Percentiles rank a stretch among this genome's conserved stretches.
phyloP scores from a whole-genome alignment of 2,329 filamentous ascomycete genomes.

The Blastomyces percursus region DNA sequence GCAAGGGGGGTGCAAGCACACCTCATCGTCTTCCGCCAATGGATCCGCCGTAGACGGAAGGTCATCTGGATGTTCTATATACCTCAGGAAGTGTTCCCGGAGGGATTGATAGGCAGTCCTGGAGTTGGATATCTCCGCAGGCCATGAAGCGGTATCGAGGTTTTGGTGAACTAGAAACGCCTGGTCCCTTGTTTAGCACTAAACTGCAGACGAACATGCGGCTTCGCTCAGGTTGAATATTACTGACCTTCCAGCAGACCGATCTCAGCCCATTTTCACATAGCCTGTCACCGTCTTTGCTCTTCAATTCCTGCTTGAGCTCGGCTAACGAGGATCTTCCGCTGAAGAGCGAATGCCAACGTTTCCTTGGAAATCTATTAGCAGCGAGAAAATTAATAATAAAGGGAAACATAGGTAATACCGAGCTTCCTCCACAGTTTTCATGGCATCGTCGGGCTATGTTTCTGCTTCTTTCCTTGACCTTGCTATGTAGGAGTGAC shows the following conservation, averaged over 20 bases:
- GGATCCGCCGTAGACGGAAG: constrained; percentile 68
- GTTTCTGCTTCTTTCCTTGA: constrained; percentile 3
- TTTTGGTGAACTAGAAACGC: constrained; percentile 69
- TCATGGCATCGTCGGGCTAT: constrained; percentile 35
- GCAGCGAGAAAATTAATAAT: constrained; percentile 3
- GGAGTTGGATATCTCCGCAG: constrained; percentile 53
- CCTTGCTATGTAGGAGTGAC: neutral
- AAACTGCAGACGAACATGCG: neutral
- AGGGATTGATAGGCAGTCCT: constrained; percentile 64
- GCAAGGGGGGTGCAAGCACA: constrained; percentile 29
- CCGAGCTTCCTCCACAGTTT: constrained; percentile 46
- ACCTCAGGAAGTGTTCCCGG: constrained; percentile 64
- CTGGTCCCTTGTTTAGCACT: constrained; percentile 37
- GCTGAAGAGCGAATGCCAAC: constrained; percentile 55
- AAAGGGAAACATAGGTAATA: constrained; percentile 19
- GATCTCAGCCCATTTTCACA: constrained; percentile 68
- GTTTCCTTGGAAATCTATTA: constrained; percentile 40
- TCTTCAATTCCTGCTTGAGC: constrained; percentile 53
- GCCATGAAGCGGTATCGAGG: constrained; percentile 56
- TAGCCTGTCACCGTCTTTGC: constrained; percentile 48
- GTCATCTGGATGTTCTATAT: constrained; percentile 74
- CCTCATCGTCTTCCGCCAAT: constrained; percentile 67
- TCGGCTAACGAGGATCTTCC: constrained; percentile 46
- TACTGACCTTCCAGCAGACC: constrained; percentile 74
- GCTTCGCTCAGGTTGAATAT: neutral